Evolutionary conservation across 2,329 filamentous ascomycete genomes (phyloP).

Genomic region (Pseudohalonectria lignicola): DNA sequence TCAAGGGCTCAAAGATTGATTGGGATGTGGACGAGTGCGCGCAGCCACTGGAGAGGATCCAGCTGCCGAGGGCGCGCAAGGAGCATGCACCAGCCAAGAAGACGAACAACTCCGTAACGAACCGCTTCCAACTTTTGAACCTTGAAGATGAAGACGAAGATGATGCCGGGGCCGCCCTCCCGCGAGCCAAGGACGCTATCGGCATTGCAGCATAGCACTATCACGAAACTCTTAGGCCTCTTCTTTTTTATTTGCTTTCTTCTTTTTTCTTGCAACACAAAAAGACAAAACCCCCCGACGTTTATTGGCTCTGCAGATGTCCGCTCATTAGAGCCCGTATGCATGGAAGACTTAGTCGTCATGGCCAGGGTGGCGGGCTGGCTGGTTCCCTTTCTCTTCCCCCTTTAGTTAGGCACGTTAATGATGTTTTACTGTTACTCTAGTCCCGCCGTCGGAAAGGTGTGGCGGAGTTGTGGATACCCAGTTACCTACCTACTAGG

Average conservation of each 20-base stretch:
- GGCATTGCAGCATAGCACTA: constrained; percentile 13
- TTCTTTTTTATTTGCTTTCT: constrained; percentile 2
- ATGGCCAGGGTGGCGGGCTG: no score
- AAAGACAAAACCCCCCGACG: no score
- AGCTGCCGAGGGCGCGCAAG: constrained; percentile 12
- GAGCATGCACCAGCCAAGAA: constrained; percentile 21
- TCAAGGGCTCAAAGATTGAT: constrained; percentile 60
- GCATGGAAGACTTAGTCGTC: no score
- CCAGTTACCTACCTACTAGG: background rate
- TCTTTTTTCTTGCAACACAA: background rate
- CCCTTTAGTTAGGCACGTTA: no score
- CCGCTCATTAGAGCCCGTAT: no score
- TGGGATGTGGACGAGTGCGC: constrained; percentile 67
- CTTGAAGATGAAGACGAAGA: constrained; percentile 31
- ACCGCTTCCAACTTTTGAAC: constrained; percentile 52
- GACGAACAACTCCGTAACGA: constrained; percentile 26
- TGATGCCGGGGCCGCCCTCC: constrained; percentile 14
- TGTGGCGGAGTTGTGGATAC: constrained; percentile 1
- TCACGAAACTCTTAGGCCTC: background rate
- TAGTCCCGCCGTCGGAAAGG: background rate
- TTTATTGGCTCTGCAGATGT: background rate
- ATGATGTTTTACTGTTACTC: no score
- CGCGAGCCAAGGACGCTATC: constrained; percentile 11
- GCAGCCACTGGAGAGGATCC: constrained; percentile 32
- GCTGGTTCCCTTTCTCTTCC: no score